Evolutionary conservation across 768 basidiomycete species (phyloP), one percentile per base, ranked within the genome.

Genomic region (Boletus sp.): DNA sequence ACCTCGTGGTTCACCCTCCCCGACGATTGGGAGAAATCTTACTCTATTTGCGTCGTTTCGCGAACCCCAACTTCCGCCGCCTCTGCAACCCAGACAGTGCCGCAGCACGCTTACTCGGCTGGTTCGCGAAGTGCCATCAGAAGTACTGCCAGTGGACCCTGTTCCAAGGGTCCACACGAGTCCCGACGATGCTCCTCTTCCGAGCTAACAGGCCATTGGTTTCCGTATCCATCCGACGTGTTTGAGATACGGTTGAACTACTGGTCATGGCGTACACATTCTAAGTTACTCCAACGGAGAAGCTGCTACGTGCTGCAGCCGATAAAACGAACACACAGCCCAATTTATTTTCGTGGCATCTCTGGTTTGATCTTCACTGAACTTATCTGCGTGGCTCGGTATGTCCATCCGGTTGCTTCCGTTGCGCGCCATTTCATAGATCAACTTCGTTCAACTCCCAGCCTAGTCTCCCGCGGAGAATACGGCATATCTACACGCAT

Each of bases 1-100:
- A 17, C 66, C 68, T 61, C 68, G 52, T 70, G 68, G 37, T 39
- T 4, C 50, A 7, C 5, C 55, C 39, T 39, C 41, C 59, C 62
- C 57, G 56, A 59, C 57, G 15, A 35, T 46, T 57, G 60, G 58
- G 68, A 50, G 37, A 55, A 17, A 20, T 50, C 33, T 36, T 65
- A 28, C 61, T 58, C 59, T 39, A 48, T 64, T 64, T 48, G 50
- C 50, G 11, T 56, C 59, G 39, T 44, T 61, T 61, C 46, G 52
- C 50, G 14, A 36, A 6, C 33, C 14, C 39, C 36, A 36, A 35
- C 12, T 48, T 40, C 49, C 29, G 46, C 41, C 30, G 47, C 50
- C n/a, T 46, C 45, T 56, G 30, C 47, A 33, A 44, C 47, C 24
- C 40, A 48, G 55, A 29, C 40, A 29, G 35, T 18, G 37, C 53